phyloP scores from a whole-genome alignment of 306 rosid genomes.

The Vigna trinervia region DNA sequence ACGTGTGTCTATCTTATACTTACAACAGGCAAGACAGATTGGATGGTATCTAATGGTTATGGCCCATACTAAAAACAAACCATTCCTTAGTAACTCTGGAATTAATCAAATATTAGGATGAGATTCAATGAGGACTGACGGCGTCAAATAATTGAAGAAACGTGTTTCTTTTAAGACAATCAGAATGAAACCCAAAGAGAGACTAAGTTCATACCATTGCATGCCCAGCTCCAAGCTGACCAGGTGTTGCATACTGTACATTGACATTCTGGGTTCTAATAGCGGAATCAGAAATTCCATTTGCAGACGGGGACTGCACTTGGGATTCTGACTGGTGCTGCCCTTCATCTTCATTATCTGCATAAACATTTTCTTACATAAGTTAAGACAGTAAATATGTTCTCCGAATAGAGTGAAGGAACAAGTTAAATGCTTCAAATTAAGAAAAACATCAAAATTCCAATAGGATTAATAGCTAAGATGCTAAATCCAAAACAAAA shows the following conservation, averaged over 20 bases:
- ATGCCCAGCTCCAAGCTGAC: slow-evolving; percentile 68
- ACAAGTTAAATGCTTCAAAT: neutral
- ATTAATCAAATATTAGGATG: slow-evolving; percentile 7
- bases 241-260: slow-evolving; percentile 59
- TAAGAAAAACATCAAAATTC: neutral
- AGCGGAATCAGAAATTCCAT: slow-evolving; percentile 62
- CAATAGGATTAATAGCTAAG: neutral
- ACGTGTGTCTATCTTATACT: slow-evolving; percentile 22
- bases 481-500: neutral
- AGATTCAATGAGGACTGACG: slow-evolving; percentile 14
- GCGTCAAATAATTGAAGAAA: slow-evolving; percentile 31
- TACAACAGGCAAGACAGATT: slow-evolving; percentile 21
- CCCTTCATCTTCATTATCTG: slow-evolving; percentile 74
- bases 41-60: neutral
- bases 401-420: no score
- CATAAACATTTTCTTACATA: slow-evolving; percentile 39
- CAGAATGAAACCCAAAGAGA: slow-evolving; percentile 8
- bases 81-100: slow-evolving; percentile 34
- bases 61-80: slow-evolving; percentile 34
- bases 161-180: slow-evolving; percentile 13
- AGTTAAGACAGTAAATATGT: neutral
- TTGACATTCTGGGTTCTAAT: slow-evolving; percentile 46
- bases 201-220: slow-evolving; percentile 61
- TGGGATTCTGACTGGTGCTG: slow-evolving; percentile 65
- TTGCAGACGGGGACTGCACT: slow-evolving; percentile 57